Evolutionary conservation across 2,329 filamentous ascomycete genomes (phyloP).

Genomic region (Aspergillus sp.): DNA sequence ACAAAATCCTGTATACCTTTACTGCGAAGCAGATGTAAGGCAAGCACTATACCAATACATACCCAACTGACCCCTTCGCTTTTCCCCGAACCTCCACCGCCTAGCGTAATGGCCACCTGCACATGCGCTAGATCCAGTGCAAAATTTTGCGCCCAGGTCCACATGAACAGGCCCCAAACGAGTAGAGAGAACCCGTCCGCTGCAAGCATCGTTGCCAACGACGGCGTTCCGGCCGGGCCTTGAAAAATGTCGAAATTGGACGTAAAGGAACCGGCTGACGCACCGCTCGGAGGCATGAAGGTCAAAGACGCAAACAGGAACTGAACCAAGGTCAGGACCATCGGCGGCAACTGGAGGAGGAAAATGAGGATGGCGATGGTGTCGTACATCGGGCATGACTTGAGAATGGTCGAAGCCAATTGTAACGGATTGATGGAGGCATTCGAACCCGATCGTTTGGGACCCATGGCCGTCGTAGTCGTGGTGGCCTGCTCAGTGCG

Average conservation of each 20-base stretch:
- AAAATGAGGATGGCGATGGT: constrained; percentile 96
- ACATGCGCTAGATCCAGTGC: constrained; percentile 86
- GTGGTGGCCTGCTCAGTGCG: constrained; percentile 23
- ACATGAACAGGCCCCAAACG: constrained; percentile 74
- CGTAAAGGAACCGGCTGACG: constrained; percentile 64
- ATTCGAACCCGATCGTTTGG: constrained; percentile 29
- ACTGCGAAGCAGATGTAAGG: constrained; percentile 41
- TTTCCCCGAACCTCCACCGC: constrained; percentile 60
- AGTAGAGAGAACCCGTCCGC: constrained; percentile 78
- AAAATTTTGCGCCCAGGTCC: constrained; percentile 79
- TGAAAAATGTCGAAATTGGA: constrained; percentile 90
- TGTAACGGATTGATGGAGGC: constrained; percentile 64
- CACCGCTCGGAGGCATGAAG: constrained; percentile 77
- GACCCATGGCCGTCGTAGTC: constrained; percentile 4
- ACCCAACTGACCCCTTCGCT: constrained; percentile 41
- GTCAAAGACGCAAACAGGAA: constrained; percentile 88
- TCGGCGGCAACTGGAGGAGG: constrained; percentile 82
- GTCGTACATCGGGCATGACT: constrained; percentile 84
- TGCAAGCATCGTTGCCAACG: constrained; percentile 73
- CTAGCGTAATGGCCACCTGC: constrained; percentile 84
- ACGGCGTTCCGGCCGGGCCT: constrained; percentile 76
- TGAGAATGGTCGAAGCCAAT: constrained; percentile 77
- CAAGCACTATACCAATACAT: constrained; percentile 40
- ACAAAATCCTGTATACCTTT: constrained; percentile 47
- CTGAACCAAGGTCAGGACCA: constrained; percentile 82